Conservation (phyloP, 108 stramenopile species). For the Nitzschia sp. region DNA sequence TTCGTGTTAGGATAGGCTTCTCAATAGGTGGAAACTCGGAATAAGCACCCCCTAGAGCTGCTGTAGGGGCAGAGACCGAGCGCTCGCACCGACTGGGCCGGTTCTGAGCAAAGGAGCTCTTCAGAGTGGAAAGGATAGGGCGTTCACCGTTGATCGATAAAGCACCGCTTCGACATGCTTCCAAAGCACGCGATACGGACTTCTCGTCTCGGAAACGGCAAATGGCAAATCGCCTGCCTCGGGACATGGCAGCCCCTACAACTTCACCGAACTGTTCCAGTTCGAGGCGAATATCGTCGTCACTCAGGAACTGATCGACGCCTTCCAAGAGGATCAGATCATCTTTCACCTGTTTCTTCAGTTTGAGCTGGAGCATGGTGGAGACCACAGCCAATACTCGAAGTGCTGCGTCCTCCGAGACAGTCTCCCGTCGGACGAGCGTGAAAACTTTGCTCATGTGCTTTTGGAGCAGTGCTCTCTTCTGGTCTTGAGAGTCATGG, state of each 20-base stretch:
- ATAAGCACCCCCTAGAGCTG: not conserved
- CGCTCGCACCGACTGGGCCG: not conserved
- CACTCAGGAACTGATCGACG: constrained; percentile 4
- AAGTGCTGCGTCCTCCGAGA: constrained; percentile 26
- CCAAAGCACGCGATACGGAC: constrained; percentile 8
- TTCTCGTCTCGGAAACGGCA: constrained; percentile 23
- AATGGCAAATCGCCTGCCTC: constrained; percentile 24
- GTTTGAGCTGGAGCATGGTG: constrained; percentile 26
- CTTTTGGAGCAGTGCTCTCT: constrained; percentile 28
- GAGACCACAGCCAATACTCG: constrained; percentile 35
- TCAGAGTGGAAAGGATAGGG: constrained; percentile 1
- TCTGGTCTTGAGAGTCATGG: constrained; percentile 25
- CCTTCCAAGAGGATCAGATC: constrained; percentile 33
- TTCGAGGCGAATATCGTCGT: constrained; percentile 4
- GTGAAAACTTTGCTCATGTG: constrained; percentile 33
- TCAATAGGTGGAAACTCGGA: not conserved
- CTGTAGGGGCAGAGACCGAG: not conserved
- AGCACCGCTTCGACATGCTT: constrained; percentile 6
- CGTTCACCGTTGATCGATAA: constrained; percentile 7
- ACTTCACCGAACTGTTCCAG: constrained; percentile 26
- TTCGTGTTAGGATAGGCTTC: constrained; percentile 5
- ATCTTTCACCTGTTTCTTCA: constrained; percentile 2
- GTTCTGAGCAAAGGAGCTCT: not conserved
- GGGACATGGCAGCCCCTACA: constrained; percentile 17
- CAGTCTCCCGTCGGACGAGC: constrained; percentile 32